These are phyloP conservation scores for Pseudonitzschia delicatissima DNA, from an alignment of 108 stramenopile species.

Conservation along the genomic window DNA sequence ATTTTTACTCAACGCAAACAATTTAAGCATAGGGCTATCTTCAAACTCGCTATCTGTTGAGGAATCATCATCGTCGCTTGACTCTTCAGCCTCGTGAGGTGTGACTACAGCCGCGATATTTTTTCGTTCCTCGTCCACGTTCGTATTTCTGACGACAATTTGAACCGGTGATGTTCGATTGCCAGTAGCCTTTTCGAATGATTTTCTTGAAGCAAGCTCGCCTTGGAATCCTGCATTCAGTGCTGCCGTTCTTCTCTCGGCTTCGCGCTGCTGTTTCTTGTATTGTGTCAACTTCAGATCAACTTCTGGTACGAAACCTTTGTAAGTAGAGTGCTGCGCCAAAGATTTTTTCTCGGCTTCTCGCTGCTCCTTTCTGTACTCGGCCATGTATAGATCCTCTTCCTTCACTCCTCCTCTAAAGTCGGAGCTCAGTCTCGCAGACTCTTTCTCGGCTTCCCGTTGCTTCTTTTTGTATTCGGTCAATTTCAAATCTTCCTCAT, in stretches of 20 bases:
- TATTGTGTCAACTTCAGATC: not conserved
- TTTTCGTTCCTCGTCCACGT: not conserved
- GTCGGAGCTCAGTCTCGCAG: not conserved
- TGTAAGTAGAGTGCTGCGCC: slow-evolving; percentile 5
- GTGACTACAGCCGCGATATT: no score
- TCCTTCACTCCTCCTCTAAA: slow-evolving; percentile 21
- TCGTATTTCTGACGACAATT: not conserved
- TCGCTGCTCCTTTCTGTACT: slow-evolving; percentile 12
- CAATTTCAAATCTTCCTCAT: slow-evolving; percentile 10
- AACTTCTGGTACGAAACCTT: slow-evolving; percentile 13
- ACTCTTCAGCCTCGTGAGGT: not conserved
- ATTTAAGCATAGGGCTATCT: no score
- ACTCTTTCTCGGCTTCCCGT: not conserved
- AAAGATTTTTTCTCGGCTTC: slow-evolving; percentile 12
- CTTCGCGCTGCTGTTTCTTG: slow-evolving; percentile 8
- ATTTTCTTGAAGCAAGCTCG: no score
- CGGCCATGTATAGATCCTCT: slow-evolving; percentile 6
- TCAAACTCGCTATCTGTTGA: no score
- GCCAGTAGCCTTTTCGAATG: no score
- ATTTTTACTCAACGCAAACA: no score
- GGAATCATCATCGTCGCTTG: not conserved
- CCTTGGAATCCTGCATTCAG: slow-evolving; percentile 1
- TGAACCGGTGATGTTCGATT: not conserved
- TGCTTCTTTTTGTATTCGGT: slow-evolving; percentile 15
- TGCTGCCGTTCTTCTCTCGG: not conserved